These are phyloP conservation scores for Apiospora kogelbergensis DNA, from an alignment of 2,329 filamentous ascomycete species.

Conservation along the genomic window DNA sequence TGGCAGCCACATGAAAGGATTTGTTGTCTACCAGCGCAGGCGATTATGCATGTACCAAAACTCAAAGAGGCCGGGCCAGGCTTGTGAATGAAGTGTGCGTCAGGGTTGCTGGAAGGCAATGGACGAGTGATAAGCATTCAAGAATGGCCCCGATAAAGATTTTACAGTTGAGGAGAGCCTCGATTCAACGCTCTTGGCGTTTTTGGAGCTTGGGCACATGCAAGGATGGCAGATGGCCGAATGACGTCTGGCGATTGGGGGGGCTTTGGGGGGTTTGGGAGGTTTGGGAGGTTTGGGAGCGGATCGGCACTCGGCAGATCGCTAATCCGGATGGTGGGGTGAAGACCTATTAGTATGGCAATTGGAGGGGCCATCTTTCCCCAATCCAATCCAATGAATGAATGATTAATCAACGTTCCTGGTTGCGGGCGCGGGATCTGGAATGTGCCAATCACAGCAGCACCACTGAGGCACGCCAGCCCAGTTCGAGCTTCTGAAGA, in stretches of 20 bases:
- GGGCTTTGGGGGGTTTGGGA: too few species aligned
- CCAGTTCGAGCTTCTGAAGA: neutral
- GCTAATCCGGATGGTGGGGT: neutral
- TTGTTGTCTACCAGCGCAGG: neutral
- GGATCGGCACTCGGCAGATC: neutral
- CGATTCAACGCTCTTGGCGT: neutral
- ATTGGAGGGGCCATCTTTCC: neutral
- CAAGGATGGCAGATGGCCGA: neutral
- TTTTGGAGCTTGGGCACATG: neutral
- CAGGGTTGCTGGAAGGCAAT: neutral
- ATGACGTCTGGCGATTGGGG: too few species aligned
- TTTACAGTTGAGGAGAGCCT: neutral
- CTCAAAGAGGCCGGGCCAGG: neutral
- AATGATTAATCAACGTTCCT: constrained; percentile 1
- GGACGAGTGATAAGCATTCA: neutral
- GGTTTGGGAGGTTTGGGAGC: too few species aligned
- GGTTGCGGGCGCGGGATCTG: neutral
- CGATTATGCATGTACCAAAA: neutral
- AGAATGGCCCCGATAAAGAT: neutral
- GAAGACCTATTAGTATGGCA: neutral
- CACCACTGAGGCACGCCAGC: neutral
- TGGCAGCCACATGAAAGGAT: neutral
- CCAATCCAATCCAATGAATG: too few species aligned
- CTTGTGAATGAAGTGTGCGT: neutral
- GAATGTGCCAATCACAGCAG: neutral